Evolutionary conservation across 1,139 yeast genomes (phyloP), one percentile per base, ranked within the genome.

Genomic region (Kazachstania sp.): DNA sequence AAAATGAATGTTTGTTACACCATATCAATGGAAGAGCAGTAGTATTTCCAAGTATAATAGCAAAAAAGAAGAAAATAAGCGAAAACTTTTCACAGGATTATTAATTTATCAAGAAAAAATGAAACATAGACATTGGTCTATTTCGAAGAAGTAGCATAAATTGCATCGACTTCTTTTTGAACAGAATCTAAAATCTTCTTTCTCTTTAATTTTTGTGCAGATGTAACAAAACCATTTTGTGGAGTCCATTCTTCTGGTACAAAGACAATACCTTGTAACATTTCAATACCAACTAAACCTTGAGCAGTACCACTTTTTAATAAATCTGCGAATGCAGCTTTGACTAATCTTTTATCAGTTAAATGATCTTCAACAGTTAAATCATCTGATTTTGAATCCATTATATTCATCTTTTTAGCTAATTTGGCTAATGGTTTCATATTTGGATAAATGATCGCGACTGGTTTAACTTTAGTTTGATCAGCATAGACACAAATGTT

Each of bases 211-310:
- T 92, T 92, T 71, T 92, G 97, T 31, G 98, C 98, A 52, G 95
- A 81, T 12, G 97, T 88, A 49, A 92, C 94, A 57, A 73, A 86
- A 2, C 97, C 97, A 63, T 83, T 86, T 68, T 87, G 95, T 44
- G 98, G 97, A 42, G 97, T 90, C 97, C 98, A 94, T 72, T 94
- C 99, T 45, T 82, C 90, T 56, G 85, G 88, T 52, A 82, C 76
- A 51, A 92, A 68, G 18, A 85, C 88, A 52, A 85, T 74, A 56
- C 90, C 95, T 56, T 79, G 80, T 51, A 92, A 67, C 54, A 90
- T 72, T 69, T 92, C 98, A 58, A 88, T 90, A 51, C 96, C 95
- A 51, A 70, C 74, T 55, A 92, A 77, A 5, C 95, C 96, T 64
- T 83, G 90, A 28, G 77, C 61, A 67, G 78, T 81, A 58, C 90